Base-by-base conservation (phyloP, 2,329 filamentous ascomycete species). In the Eurotiales sp. region DNA sequence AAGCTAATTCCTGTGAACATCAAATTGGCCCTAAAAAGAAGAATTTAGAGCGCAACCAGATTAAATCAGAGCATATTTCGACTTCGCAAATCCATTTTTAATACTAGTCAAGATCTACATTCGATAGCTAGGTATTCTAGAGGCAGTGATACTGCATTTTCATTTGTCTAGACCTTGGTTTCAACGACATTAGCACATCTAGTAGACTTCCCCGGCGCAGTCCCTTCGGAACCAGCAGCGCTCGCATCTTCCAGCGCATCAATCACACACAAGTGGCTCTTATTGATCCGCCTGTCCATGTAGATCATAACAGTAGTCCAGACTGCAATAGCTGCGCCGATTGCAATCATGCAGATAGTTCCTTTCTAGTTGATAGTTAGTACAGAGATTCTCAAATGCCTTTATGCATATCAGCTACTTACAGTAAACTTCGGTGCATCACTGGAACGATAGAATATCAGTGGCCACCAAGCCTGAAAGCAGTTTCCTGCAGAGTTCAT, bases 391-490 rank as follows among this genome's bases (percentile, higher is more conserved):
- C 21, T 11, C 17, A 7, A 8, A 12, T 2, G 11, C n/a, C 14
- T 39, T 11, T 14, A 40, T 19, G 37, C 7, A 45, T 17, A 30
- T 15, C n/a, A 29, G 15, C 19, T 15, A 2, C 29, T 40, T 22
- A 48, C 45, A 14, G 63, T 80, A 55, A 86, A 86, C 72, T 78
- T 80, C 0, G 85, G 85, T 2, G 84, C 85, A 65, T 79, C 79
- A 1, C 77, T 76, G 1, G 83, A 84, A 0, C 80, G 77, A 59
- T 87, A 87, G 54, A 88, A 87, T 2, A 88, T 58, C 30, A 87
- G 80, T 51, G 76, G 80, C 85, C 85, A 88, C 83, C 83, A 87
- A 0, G 83, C 81, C 58, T 87, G 86, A 14, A 87, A 72, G 0
- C 81, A 79, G 58, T 84, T 85, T 59, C 75, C 84, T 1, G 80